These are phyloP conservation scores for Pseudomonodictys pantanalensis DNA, from an alignment of 495 filamentous ascomycete species.

Conservation along the genomic window DNA sequence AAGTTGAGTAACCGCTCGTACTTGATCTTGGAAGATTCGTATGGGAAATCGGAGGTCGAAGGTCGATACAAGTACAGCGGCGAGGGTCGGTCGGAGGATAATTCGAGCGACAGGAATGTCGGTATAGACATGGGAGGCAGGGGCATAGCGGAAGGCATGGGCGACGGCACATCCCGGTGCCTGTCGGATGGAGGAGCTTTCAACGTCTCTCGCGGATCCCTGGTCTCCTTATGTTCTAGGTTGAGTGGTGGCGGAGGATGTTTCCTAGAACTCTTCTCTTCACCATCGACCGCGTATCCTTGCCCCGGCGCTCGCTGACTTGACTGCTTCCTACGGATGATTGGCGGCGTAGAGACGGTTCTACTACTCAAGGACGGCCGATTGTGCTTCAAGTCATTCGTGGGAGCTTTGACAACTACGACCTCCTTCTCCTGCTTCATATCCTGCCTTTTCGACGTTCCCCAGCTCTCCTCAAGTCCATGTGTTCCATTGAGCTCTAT, in stretches of 20 bases:
- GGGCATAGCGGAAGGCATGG: constrained; percentile 67
- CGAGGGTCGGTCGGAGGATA: constrained; percentile 76
- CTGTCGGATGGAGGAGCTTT: constrained; percentile 18
- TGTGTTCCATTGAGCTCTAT: background rate
- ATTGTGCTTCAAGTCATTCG: constrained; percentile 19
- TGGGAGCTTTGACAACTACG: constrained; percentile 19
- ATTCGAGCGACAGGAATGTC: constrained; percentile 82
- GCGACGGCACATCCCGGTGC: constrained; percentile 49
- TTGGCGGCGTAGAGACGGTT: constrained; percentile 41
- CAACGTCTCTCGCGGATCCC: background rate
- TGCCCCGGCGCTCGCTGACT: constrained; percentile 21
- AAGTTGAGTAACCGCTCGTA: constrained; percentile 92
- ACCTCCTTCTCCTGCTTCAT: constrained; percentile 23
- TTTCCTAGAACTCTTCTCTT: constrained; percentile 4
- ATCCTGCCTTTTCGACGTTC: constrained; percentile 1
- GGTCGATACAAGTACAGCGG: constrained; percentile 85
- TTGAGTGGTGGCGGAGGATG: constrained; percentile 39
- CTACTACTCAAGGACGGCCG: constrained; percentile 36
- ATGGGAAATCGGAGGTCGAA: constrained; percentile 69
- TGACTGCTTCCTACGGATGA: constrained; percentile 42
- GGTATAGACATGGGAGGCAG: constrained; percentile 82
- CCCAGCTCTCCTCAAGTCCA: constrained; percentile 2
- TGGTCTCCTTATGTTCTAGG: constrained; percentile 38
- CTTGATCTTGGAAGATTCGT: constrained; percentile 95
- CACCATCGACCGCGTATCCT: constrained; percentile 2